A percentile compares a stretch with the other conserved stretches of the same genome.
phyloP scores from a whole-genome alignment of 176 grass and related monocot species.

The Oryza meyeriana region DNA sequence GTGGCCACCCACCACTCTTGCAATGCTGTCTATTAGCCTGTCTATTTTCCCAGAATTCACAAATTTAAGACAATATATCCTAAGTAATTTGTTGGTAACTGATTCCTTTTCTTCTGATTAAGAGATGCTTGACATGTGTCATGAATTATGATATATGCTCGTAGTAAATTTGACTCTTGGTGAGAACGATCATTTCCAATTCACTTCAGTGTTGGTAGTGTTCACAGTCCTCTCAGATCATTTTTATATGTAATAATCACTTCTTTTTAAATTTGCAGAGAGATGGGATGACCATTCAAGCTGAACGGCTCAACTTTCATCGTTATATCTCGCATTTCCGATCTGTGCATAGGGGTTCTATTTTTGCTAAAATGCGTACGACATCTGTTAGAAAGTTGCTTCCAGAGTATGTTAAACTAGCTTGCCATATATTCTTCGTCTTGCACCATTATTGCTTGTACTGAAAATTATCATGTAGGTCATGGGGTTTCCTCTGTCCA shows the following conservation, averaged over 20 bases:
- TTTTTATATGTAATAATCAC: conserved; percentile 24
- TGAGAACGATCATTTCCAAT: background rate
- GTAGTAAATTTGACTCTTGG: conserved; percentile 16
- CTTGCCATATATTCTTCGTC: conserved; percentile 11
- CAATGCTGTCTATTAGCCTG: background rate
- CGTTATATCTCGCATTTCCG: conserved; percentile 94
- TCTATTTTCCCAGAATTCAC: conserved; percentile 2
- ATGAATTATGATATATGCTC: background rate
- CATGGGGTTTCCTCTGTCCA: conserved; percentile 94
- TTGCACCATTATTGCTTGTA: conserved; percentile 16
- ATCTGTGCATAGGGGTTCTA: conserved; percentile 86
- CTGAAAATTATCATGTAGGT: conserved; percentile 51
- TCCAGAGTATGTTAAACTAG: conserved; percentile 69
- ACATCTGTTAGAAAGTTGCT: conserved; percentile 92
- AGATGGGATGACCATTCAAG: conserved; percentile 91
- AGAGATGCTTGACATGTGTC: conserved; percentile 2
- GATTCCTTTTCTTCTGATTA: conserved; percentile 2
- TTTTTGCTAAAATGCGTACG: conserved; percentile 94
- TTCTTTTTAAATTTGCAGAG: conserved; percentile 55
- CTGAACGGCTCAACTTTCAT: conserved; percentile 82
- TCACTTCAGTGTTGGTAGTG: background rate
- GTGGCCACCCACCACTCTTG: background rate
- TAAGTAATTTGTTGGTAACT: background rate
- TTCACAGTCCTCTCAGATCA: background rate
- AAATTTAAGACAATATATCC: background rate